A percentile compares a stretch with the other conserved stretches of the same genome.
Conservation (phyloP, 768 basidiomycete species). For the Hypsizygus marmoreus region DNA sequence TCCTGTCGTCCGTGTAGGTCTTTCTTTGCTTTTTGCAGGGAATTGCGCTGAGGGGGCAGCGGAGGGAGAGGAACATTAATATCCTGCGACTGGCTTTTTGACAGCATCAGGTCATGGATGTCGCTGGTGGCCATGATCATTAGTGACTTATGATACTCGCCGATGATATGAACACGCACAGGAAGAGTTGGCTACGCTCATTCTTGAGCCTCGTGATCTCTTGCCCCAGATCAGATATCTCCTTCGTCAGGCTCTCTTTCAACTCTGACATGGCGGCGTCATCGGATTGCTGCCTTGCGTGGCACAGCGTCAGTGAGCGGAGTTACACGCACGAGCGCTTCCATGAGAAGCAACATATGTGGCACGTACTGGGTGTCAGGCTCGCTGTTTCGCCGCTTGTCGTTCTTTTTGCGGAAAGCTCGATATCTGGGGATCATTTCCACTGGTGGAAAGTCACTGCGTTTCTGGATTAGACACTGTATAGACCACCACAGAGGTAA, state of each 20-base stretch:
- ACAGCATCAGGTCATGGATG: slow-evolving; percentile 17
- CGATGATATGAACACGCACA: slow-evolving; percentile 3
- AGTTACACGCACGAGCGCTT: slow-evolving; percentile 9
- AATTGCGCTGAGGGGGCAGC: no score
- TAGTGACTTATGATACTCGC: neutral
- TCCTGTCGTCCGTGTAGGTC: no score
- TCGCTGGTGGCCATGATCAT: slow-evolving; percentile 6
- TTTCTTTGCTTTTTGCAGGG: no score
- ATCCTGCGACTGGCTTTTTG: slow-evolving; percentile 10
- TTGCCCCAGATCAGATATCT: slow-evolving; percentile 9
- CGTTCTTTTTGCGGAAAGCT: no score
- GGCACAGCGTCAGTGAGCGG: neutral
- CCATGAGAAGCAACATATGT: no score
- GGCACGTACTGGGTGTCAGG: no score
- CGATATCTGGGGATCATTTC: no score
- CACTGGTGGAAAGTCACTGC: no score
- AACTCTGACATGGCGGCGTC: slow-evolving; percentile 14
- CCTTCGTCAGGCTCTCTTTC: slow-evolving; percentile 9
- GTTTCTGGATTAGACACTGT: no score
- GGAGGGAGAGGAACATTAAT: no score
- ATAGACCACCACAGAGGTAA: no score
- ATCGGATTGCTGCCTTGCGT: slow-evolving; percentile 1
- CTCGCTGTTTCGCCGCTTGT: no score
- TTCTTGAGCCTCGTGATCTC: slow-evolving; percentile 13
- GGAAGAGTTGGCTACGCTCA: slow-evolving; percentile 13